Conservation (phyloP, 23 red algal species). For the Gracilaria domingensis region DNA sequence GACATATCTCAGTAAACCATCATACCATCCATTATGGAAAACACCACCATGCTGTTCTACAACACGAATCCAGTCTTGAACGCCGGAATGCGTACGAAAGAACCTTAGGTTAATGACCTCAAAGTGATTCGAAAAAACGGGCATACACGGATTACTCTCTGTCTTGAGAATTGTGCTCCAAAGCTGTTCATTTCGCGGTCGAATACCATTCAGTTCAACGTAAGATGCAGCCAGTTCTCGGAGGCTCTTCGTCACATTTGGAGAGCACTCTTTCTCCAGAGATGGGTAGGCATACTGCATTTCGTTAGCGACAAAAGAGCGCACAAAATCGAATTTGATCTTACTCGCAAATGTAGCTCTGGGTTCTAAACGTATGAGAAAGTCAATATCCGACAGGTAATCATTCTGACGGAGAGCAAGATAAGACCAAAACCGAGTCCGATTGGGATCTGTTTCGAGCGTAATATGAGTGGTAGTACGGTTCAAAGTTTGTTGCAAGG, state of each 20-base stretch:
- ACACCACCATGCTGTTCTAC: constrained; percentile 61
- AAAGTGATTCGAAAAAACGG: constrained; percentile 47
- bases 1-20: constrained; percentile 42
- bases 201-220: constrained; percentile 65
- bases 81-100: constrained; percentile 65
- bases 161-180: constrained; percentile 43
- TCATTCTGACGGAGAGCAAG: constrained; percentile 38
- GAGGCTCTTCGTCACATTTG: constrained; percentile 40
- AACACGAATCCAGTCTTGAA: constrained; percentile 72
- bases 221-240: constrained; percentile 42
- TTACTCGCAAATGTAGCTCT: constrained; percentile 16
- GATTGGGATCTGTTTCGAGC: background rate
- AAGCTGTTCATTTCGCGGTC: constrained; percentile 47
- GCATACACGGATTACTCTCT: constrained; percentile 13
- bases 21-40: constrained; percentile 52
- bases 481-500: constrained; percentile 37
- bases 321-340: constrained; percentile 54
- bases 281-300: constrained; percentile 59
- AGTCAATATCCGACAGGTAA: constrained; percentile 52
- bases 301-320: constrained; percentile 38
- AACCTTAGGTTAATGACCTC: constrained; percentile 69
- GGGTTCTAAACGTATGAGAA: constrained; percentile 47
- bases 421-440: constrained; percentile 60
- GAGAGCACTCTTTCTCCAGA: constrained; percentile 44
- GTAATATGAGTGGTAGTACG: constrained; percentile 19